Conservation (phyloP, 371 early-diverging fungal genomes). For the Mortierella sp. region DNA sequence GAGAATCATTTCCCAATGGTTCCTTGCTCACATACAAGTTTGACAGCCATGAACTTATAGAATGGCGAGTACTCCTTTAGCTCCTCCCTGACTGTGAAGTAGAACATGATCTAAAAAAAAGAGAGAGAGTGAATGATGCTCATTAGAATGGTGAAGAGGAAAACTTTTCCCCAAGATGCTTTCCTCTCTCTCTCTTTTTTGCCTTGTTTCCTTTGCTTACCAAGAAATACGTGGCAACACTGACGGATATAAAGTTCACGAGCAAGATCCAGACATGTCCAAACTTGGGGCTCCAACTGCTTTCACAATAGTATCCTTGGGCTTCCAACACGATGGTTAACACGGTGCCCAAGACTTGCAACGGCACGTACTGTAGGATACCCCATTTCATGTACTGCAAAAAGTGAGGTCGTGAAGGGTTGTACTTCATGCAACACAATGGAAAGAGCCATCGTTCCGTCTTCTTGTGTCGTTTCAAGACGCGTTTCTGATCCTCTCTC, state of each 20-base stretch:
- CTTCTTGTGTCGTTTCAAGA: constrained; percentile 43
- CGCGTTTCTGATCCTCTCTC: constrained; percentile 53
- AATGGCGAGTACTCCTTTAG: constrained; percentile 47
- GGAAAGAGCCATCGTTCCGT: constrained; percentile 67
- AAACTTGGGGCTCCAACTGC: constrained; percentile 53
- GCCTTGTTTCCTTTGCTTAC: constrained; percentile 34
- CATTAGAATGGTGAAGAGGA: background rate
- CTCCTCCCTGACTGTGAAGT: constrained; percentile 60
- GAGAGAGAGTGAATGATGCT: background rate
- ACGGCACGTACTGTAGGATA: constrained; percentile 72
- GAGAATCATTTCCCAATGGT: too few species aligned
- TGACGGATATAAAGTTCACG: constrained; percentile 43
- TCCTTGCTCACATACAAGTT: constrained; percentile 26
- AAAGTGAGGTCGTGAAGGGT: constrained; percentile 69
- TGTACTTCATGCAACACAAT: constrained; percentile 67
- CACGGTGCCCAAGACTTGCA: constrained; percentile 63
- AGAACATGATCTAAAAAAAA: constrained; percentile 60
- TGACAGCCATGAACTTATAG: constrained; percentile 55
- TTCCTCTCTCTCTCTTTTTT: background rate
- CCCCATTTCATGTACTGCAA: constrained; percentile 66
- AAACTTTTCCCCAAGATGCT: background rate
- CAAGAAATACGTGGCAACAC: constrained; percentile 52
- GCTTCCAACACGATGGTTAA: constrained; percentile 36
- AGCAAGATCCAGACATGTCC: constrained; percentile 56
- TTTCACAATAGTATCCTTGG: constrained; percentile 35